These are phyloP conservation scores for Torrubiella hemipterigena DNA, from an alignment of 2,329 filamentous ascomycete genomes.

Conservation along the genomic window DNA sequence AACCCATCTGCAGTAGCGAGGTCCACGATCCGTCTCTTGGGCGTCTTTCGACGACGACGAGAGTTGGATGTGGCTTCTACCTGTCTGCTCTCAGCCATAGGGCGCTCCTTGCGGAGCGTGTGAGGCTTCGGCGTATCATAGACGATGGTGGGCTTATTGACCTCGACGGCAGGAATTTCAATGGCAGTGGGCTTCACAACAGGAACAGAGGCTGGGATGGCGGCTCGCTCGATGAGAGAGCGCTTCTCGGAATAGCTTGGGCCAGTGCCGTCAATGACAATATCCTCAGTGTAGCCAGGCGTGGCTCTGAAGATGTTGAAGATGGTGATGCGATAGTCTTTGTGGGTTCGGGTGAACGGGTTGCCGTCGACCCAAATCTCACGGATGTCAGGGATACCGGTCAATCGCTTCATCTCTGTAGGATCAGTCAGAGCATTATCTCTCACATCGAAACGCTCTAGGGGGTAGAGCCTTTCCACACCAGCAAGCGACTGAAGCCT, in stretches of 20 bases:
- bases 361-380: conserved; percentile 92
- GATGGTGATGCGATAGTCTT: conserved; percentile 75
- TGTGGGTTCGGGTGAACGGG: conserved; percentile 78
- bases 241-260: conserved; percentile 80
- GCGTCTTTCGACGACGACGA: conserved; percentile 46
- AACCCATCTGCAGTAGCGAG: conserved; percentile 40
- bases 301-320: conserved; percentile 93
- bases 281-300: conserved; percentile 81
- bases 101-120: conserved; percentile 48
- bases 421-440: conserved; percentile 90
- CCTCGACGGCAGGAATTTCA: conserved; percentile 50
- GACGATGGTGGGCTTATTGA: conserved; percentile 55
- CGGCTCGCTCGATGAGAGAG: conserved; percentile 68
- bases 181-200: conserved; percentile 59
- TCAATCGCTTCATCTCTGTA: conserved; percentile 78
- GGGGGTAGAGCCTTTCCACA: conserved; percentile 74
- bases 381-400: conserved; percentile 78
- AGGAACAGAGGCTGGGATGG: conserved; percentile 63
- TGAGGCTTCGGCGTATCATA: conserved; percentile 34
- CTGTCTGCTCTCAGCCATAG: conserved; percentile 36
- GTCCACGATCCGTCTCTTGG: conserved; percentile 54
- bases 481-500: conserved; percentile 78
- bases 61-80: conserved; percentile 48
- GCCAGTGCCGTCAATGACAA: conserved; percentile 73
- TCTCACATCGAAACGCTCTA: conserved; percentile 82